These are phyloP conservation scores for Vanrija sp. DNA, from an alignment of 1,284 basidiomycete genomes.

Conservation along the genomic window DNA sequence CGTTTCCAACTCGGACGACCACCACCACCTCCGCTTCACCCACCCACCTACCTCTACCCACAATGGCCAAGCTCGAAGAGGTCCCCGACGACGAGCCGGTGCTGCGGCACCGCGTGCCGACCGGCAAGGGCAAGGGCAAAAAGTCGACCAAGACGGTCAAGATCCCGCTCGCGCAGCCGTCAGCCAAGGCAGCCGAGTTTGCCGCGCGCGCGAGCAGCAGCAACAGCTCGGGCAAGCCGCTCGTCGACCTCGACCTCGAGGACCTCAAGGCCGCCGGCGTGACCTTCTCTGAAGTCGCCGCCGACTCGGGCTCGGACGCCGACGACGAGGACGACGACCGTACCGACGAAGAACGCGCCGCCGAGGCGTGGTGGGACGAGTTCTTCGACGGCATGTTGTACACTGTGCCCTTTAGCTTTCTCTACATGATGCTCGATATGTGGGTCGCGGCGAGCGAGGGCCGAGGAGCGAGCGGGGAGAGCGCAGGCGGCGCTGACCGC, in stretches of 20 bases:
- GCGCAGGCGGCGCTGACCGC: background rate
- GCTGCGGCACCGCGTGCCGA: background rate
- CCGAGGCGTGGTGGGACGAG: constrained; percentile 38
- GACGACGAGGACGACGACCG: constrained; percentile 3
- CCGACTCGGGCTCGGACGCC: background rate
- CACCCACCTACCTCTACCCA: background rate
- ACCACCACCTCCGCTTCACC: no score
- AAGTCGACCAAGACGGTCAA: background rate
- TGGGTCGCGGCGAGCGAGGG: constrained; percentile 18
- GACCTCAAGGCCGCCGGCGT: constrained; percentile 17
- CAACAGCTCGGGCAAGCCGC: constrained; percentile 4
- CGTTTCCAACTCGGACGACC: no score
- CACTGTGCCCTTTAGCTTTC: constrained; percentile 43
- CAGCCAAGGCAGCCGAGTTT: background rate
- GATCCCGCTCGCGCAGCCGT: background rate
- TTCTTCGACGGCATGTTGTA: constrained; percentile 44
- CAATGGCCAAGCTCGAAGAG: constrained; percentile 19
- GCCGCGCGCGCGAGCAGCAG: background rate
- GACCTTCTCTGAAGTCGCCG: constrained; percentile 6
- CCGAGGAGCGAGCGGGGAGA: background rate
- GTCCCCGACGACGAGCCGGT: constrained; percentile 8
- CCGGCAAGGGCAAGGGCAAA: background rate
- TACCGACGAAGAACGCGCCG: constrained; percentile 3
- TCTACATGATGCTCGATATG: constrained; percentile 47
- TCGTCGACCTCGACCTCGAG: constrained; percentile 13